Evolutionary conservation across 208 protist species (phyloP).

Genomic region (Kentomonas sorsogonicus): DNA sequence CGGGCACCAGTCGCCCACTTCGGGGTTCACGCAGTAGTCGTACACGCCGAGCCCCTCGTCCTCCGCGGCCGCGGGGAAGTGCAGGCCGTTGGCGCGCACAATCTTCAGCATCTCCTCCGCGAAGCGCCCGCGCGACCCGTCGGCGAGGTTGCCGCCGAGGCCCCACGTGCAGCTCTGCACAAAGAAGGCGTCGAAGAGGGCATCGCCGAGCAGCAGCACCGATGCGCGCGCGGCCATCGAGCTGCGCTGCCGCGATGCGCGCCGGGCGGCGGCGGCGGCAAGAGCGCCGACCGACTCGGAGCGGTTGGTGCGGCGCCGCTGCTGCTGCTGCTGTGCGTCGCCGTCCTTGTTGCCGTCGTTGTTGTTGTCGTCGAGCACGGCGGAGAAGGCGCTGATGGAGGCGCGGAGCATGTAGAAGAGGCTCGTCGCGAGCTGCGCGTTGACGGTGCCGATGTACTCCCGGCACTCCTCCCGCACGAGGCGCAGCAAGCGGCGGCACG

Average conservation of each 20-base stretch:
- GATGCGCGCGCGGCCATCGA: constrained; percentile 33
- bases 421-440: constrained; percentile 81
- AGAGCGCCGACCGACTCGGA: neutral
- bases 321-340: constrained; percentile 22
- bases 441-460: constrained; percentile 83
- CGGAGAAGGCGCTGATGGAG: constrained; percentile 25
- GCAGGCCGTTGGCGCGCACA: constrained; percentile 55
- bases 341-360: too few species aligned
- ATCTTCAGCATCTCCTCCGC: constrained; percentile 57
- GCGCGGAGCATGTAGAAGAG: constrained; percentile 84
- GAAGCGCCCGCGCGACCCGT: constrained; percentile 77
- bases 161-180: constrained; percentile 94
- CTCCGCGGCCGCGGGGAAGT: constrained; percentile 36
- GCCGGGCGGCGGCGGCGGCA: constrained; percentile 13
- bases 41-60: constrained; percentile 67
- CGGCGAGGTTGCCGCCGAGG: constrained; percentile 91
- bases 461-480: constrained; percentile 78
- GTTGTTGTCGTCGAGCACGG: constrained; percentile 25
- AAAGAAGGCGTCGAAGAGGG: constrained; percentile 85
- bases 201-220: constrained; percentile 42
- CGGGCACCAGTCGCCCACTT: constrained; percentile 53
- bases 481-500: constrained; percentile 54
- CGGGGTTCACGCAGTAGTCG: constrained; percentile 89
- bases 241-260: constrained; percentile 40
- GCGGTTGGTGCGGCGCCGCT: neutral